Percentiles rank a stretch among this genome's conserved stretches.
Conservation (phyloP, 352 stramenopile species). For the Aphanomyces cochlioides region DNA sequence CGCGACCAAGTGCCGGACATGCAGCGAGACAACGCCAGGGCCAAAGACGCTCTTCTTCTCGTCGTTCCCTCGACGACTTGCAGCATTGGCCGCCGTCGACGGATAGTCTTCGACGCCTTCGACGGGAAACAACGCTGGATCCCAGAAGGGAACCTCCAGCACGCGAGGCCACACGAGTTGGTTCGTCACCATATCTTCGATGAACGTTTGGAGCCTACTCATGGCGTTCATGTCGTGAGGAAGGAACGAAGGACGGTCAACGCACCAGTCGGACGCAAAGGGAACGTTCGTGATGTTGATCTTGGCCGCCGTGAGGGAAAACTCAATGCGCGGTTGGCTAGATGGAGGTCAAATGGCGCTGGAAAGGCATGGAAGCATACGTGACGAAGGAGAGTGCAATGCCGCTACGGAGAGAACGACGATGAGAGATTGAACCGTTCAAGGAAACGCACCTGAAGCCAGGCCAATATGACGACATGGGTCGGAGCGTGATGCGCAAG, state of each 20-base stretch:
- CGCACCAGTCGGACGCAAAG: conserved; percentile 74
- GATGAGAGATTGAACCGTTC: neutral
- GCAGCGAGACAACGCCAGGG: conserved; percentile 24
- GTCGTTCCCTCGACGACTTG: neutral
- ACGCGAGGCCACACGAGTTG: conserved; percentile 79
- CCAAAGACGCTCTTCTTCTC: conserved; percentile 23
- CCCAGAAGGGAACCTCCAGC: conserved; percentile 63
- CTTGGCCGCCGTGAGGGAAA: conserved; percentile 73
- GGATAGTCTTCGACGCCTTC: conserved; percentile 13
- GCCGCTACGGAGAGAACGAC: conserved; percentile 29
- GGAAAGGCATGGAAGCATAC: conserved; percentile 32
- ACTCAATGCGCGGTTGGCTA: conserved; percentile 67
- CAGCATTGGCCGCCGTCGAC: neutral
- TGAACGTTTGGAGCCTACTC: conserved; percentile 65
- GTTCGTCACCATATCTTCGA: conserved; percentile 67
- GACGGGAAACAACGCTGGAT: conserved; percentile 31
- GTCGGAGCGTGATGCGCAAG: conserved; percentile 66
- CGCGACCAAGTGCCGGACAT: conserved; percentile 13
- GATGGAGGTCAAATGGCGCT: neutral
- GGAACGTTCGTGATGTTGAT: conserved; percentile 81
- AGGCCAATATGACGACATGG: conserved; percentile 60
- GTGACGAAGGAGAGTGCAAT: conserved; percentile 70
- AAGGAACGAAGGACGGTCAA: conserved; percentile 1
- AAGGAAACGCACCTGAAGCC: conserved; percentile 47
- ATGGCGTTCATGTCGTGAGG: neutral